Evolutionary conservation across 805 yeast genomes (phyloP).

Genomic region (Ogataea glucozyma): DNA sequence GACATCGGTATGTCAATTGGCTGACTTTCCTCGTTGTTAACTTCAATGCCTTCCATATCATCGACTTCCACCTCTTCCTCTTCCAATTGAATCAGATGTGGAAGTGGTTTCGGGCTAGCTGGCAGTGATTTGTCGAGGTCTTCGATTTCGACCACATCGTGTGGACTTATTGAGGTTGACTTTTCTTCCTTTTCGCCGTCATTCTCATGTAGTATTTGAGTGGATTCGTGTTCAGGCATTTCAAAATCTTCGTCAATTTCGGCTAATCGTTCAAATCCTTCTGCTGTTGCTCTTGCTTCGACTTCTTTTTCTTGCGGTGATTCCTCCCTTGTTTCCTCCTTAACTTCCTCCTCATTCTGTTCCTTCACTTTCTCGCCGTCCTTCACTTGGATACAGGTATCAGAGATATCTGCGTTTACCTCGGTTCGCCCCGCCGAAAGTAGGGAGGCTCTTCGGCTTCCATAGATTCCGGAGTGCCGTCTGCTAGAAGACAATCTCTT

Average conservation of each 20-base stretch:
- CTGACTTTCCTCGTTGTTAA: conserved; percentile 18
- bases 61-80: conserved; percentile 6
- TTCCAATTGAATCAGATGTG: not conserved
- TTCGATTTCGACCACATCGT: not conserved
- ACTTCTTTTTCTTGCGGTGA: not conserved
- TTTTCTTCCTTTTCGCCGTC: not conserved
- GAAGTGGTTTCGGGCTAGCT: no score
- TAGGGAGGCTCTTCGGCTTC: conserved; percentile 4
- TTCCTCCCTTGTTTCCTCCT: not conserved
- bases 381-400: conserved; percentile 3
- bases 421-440: not conserved
- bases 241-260: not conserved
- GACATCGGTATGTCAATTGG: conserved; percentile 44
- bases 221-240: conserved; percentile 3
- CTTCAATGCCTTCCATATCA: conserved; percentile 27
- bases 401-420: conserved; percentile 4
- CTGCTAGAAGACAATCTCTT: not conserved
- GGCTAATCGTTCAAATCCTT: not conserved
- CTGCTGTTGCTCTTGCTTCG: not conserved
- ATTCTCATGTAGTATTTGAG: not conserved
- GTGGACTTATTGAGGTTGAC: not conserved
- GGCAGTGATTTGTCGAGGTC: no score
- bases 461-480: not conserved
- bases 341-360: not conserved
- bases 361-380: not conserved